These are phyloP conservation scores for Pythium biforme DNA, from an alignment of 352 stramenopile genomes.

Conservation along the genomic window DNA sequence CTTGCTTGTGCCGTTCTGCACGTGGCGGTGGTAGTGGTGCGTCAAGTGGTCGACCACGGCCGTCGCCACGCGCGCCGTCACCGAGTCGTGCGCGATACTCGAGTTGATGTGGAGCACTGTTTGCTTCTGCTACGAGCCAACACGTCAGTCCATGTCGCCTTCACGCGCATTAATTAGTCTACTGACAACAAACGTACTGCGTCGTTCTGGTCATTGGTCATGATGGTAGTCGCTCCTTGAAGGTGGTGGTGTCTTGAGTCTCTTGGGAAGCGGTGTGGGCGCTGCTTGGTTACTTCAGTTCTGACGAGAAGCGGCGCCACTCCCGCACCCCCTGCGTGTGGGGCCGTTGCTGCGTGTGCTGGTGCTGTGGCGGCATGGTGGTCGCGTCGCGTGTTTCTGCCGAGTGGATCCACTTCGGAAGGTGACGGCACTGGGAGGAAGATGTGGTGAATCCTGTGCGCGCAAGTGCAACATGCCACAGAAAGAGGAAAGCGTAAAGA, in stretches of 20 bases:
- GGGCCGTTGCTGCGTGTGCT: background rate
- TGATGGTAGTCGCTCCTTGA: background rate
- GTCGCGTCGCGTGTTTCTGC: conserved; percentile 21
- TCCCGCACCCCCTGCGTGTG: background rate
- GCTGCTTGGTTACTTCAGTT: conserved; percentile 9
- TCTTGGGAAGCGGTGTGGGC: background rate
- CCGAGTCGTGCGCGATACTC: conserved; percentile 70
- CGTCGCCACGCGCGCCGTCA: conserved; percentile 62
- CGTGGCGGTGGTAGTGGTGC: conserved; percentile 69
- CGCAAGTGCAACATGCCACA: too few species aligned
- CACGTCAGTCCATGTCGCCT: background rate
- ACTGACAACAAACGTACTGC: conserved; percentile 2
- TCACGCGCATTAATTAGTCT: background rate
- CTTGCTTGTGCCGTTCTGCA: conserved; percentile 27
- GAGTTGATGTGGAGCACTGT: conserved; percentile 80
- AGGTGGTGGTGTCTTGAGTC: conserved; percentile 3
- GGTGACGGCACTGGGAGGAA: too few species aligned
- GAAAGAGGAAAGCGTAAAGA: conserved; percentile 23
- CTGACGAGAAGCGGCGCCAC: conserved; percentile 1
- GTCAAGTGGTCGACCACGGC: conserved; percentile 70
- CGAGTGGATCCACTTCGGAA: conserved; percentile 6
- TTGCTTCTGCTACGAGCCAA: conserved; percentile 42
- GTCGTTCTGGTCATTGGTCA: conserved; percentile 17
- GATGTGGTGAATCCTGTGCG: conserved; percentile 2
- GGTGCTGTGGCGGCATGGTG: background rate